Base-by-base conservation (phyloP, 2,329 filamentous ascomycete genomes). In the Xylariomycetidae sp. region DNA sequence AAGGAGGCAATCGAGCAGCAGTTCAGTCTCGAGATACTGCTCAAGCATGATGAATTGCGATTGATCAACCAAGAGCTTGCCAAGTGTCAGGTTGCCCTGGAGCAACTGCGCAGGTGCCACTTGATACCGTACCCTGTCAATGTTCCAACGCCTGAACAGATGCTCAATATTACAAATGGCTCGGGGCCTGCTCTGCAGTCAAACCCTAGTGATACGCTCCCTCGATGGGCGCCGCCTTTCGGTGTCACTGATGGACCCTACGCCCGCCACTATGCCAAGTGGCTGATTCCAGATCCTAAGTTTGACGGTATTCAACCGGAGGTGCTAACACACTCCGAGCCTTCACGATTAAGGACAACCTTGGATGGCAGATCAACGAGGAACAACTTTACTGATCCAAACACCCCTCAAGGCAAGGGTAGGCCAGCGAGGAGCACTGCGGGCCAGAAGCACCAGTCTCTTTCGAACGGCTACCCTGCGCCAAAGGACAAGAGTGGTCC, bases 11-110 rank as follows among this genome's bases (percentile, higher is more conserved):
- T 97, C 55, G 82, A 88, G 55, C 80, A 88, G 42, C 85, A 96
- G 62, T 83, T 97, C 59, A 86, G 88, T 53, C 77, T 92, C 46
- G 89, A 96, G 66, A 89, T 97, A 33, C 67, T 97, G 44, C 67
- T 94, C 57, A 97, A 96, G 70, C 92, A 98, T 62, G 81, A 92
- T 53, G 92, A 98, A 66, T 67, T 97, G 39, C 86, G 89, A 37
- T 72, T 95, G 48, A 95, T 97, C 59, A 88, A 97, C 56, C 88
- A 95, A 63, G 92, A 97, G 65, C 74, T 97, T 45, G 90, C 88
- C 45, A 97, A 96, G 67, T 96, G 89, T 56, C 89, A 97, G 66
- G 70, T 89, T 44, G 88, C 89, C 9, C 72, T 97, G 48, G 92
- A 98, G 64, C 92, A 97, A 64, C 70, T 98, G 43, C 85, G 92